A percentile compares a stretch with the other conserved stretches of the same genome.
Conservation (phyloP, 768 basidiomycete species). For the Suillus alpinus region DNA sequence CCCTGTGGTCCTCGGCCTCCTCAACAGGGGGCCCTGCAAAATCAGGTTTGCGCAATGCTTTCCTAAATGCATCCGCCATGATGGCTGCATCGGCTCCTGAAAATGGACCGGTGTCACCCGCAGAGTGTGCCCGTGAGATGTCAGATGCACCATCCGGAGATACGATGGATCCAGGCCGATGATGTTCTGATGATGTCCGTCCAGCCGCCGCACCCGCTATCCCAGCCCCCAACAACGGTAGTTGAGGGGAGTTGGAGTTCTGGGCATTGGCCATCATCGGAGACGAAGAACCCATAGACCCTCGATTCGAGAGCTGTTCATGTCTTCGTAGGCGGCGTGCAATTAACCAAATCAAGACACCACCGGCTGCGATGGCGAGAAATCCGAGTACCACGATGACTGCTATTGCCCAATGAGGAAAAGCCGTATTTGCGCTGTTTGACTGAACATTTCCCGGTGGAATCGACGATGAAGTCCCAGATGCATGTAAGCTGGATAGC, state of each 20-base stretch:
- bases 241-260: conserved; percentile 38
- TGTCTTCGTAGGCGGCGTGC: conserved; percentile 64
- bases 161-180: conserved; percentile 38
- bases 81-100: conserved; percentile 86
- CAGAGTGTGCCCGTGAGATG: conserved; percentile 57
- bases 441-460: conserved; percentile 47
- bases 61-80: conserved; percentile 90
- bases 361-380: conserved; percentile 70
- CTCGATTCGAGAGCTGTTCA: conserved; percentile 51
- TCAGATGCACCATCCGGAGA: conserved; percentile 76
- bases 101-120: conserved; percentile 68
- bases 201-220: conserved; percentile 30
- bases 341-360: conserved; percentile 69
- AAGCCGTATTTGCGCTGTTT: conserved; percentile 35
- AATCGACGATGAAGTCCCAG: conserved; percentile 8
- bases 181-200: conserved; percentile 30
- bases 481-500: conserved; percentile 15
- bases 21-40: conserved; percentile 70
- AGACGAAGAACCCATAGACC: conserved; percentile 75
- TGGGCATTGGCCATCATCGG: conserved; percentile 78
- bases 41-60: conserved; percentile 85
- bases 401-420: conserved; percentile 91
- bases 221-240: conserved; percentile 44
- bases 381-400: conserved; percentile 85
- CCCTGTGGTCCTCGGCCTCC: conserved; percentile 48